A percentile compares a stretch with the other conserved stretches of the same genome.
Conservation (phyloP, 2,329 filamentous ascomycete species). For the Eutypella sp. region DNA sequence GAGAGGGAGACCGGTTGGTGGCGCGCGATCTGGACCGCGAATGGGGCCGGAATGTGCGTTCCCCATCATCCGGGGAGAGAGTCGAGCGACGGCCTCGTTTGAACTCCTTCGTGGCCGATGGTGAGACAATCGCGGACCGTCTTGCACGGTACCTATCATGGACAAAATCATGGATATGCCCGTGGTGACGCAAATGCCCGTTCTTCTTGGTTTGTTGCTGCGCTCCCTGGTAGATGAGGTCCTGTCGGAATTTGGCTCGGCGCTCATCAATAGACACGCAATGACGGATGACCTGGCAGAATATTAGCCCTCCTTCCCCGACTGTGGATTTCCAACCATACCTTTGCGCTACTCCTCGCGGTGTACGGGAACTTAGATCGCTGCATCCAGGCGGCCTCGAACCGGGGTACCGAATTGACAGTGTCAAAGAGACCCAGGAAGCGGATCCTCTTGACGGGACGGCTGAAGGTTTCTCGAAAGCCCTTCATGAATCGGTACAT, state of each 20-base stretch:
- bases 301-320: background rate
- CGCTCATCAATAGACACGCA: conserved; percentile 68
- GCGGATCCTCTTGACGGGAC: conserved; percentile 66
- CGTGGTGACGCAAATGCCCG: conserved; percentile 12
- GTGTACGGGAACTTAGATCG: conserved; percentile 72
- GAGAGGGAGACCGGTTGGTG: conserved; percentile 12
- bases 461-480: conserved; percentile 75
- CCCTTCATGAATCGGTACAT: conserved; percentile 72
- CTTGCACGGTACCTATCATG: conserved; percentile 33
- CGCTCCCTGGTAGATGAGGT: conserved; percentile 55
- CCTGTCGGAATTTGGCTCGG: conserved; percentile 66
- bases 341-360: conserved; percentile 48
- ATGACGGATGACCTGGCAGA: conserved; percentile 53
- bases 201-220: conserved; percentile 13
- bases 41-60: conserved; percentile 27
- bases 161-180: conserved; percentile 11
- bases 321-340: conserved; percentile 5
- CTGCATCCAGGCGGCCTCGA: conserved; percentile 74
- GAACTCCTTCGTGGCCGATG: background rate
- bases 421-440: conserved; percentile 81
- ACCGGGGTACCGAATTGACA: conserved; percentile 73
- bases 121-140: conserved; percentile 8
- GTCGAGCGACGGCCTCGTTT: conserved; percentile 13
- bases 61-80: conserved; percentile 14
- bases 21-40: conserved; percentile 28